These are phyloP conservation scores for grape (Vitis vinifera) DNA, from an alignment of 164 flowering plant genomes.

Conservation along the genomic window DNA sequence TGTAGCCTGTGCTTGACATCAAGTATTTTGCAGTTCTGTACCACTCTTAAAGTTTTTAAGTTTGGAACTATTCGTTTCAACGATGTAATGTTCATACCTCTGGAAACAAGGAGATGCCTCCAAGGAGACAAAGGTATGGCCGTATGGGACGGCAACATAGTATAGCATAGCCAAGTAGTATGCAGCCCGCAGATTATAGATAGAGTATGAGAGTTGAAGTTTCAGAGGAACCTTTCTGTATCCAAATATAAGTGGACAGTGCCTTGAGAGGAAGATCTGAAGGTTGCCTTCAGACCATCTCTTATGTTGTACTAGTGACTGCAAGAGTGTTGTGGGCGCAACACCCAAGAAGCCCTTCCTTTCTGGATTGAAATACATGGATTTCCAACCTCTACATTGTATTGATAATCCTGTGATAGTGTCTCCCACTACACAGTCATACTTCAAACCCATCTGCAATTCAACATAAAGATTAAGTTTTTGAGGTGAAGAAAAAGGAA, in stretches of 20 bases:
- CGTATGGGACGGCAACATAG: slow-evolving; percentile 23
- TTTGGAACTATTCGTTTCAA: no score
- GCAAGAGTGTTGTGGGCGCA: slow-evolving; percentile 24
- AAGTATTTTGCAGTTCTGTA: no score
- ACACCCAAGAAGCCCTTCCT: slow-evolving; percentile 25
- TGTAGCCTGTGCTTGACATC: neutral
- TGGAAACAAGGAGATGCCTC: slow-evolving; percentile 30
- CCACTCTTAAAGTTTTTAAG: no score
- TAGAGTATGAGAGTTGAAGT: slow-evolving; percentile 29
- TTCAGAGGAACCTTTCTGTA: slow-evolving; percentile 18
- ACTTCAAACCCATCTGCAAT: slow-evolving; percentile 37
- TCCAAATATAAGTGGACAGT: slow-evolving; percentile 26
- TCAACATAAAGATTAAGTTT: neutral
- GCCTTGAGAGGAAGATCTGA: slow-evolving; percentile 27
- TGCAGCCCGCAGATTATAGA: slow-evolving; percentile 26
- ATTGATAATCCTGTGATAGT: slow-evolving; percentile 39
- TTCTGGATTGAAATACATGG: slow-evolving; percentile 27
- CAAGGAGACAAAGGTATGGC: slow-evolving; percentile 23
- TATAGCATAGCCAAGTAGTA: slow-evolving; percentile 24
- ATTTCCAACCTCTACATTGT: slow-evolving; percentile 5
- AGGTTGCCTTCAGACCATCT: slow-evolving; percentile 39
- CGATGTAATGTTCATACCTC: slow-evolving; percentile 9
- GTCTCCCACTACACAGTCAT: slow-evolving; percentile 38
- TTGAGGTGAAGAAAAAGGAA: no score
- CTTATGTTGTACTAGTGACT: slow-evolving; percentile 27